phyloP scores from a whole-genome alignment of 768 basidiomycete genomes.

The Phlebiopsis flavidoalba region DNA sequence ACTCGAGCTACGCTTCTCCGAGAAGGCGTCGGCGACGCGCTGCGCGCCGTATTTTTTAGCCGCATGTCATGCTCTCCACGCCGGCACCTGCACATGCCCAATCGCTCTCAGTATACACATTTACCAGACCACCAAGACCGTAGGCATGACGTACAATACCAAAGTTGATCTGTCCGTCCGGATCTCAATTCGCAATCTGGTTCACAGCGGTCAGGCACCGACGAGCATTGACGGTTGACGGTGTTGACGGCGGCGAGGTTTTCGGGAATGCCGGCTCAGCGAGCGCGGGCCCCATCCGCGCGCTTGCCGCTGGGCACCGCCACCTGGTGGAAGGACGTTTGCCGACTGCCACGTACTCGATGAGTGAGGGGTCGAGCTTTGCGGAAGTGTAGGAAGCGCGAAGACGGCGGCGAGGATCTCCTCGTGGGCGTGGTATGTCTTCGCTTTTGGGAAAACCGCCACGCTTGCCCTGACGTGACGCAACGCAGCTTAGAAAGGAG shows the following conservation, averaged over 20 bases:
- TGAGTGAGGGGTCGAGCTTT: conserved; percentile 71
- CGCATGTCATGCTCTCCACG: conserved; percentile 86
- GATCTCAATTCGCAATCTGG: conserved; percentile 81
- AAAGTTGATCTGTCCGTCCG: conserved; percentile 72
- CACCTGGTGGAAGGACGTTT: conserved; percentile 85
- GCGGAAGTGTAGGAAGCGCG: conserved; percentile 65
- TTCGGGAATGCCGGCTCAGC: conserved; percentile 76
- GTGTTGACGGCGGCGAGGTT: conserved; percentile 70
- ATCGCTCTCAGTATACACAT: no score
- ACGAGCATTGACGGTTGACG: conserved; percentile 88
- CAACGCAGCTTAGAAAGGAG: neutral
- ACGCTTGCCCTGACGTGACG: conserved; percentile 54
- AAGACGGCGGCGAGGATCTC: conserved; percentile 73
- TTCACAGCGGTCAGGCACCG: conserved; percentile 78
- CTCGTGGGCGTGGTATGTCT: conserved; percentile 81
- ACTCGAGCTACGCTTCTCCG: conserved; percentile 60
- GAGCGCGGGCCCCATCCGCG: conserved; percentile 87
- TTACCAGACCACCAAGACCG: no score
- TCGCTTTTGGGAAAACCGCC: conserved; percentile 95
- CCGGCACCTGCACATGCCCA: conserved; percentile 76
- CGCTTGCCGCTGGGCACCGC: conserved; percentile 75
- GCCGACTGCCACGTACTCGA: conserved; percentile 82
- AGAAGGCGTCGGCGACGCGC: conserved; percentile 49
- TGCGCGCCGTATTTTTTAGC: conserved; percentile 62
- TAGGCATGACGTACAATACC: conserved; percentile 61